A percentile compares a stretch with the other conserved stretches of the same genome.
Conservation (phyloP, 495 filamentous ascomycete species). For the Aspergillus ellipticus region DNA sequence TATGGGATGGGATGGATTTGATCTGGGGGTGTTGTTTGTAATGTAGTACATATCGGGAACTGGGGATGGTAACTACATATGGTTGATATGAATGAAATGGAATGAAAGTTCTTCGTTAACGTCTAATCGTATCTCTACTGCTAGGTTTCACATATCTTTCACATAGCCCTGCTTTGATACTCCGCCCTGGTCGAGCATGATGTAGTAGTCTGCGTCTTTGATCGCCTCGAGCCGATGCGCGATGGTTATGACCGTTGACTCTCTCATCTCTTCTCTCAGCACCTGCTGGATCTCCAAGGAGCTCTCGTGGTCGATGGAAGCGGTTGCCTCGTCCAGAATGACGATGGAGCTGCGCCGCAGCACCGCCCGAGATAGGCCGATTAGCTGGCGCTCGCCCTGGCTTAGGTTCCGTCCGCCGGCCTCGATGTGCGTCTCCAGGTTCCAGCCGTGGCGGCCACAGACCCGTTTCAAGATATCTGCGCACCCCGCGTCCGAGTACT, state of each 20-base stretch:
- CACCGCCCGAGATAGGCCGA: conserved; percentile 56
- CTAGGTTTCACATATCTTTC: conserved; percentile 19
- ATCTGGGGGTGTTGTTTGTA: too few species aligned
- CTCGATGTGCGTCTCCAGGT: conserved; percentile 51
- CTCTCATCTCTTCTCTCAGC: conserved; percentile 66
- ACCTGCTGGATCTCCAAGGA: conserved; percentile 74
- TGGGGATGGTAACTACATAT: too few species aligned
- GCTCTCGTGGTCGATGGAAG: conserved; percentile 75
- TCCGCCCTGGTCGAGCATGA: conserved; percentile 65
- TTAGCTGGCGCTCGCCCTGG: conserved; percentile 60
- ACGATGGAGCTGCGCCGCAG: conserved; percentile 56
- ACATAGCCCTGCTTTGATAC: conserved; percentile 39
- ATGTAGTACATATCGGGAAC: neutral
- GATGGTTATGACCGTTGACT: conserved; percentile 83
- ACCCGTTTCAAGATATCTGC: conserved; percentile 47
- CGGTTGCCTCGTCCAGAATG: conserved; percentile 80
- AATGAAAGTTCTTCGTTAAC: too few species aligned
- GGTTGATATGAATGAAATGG: too few species aligned
- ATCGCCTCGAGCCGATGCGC: conserved; percentile 81
- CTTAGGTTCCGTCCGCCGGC: conserved; percentile 56
- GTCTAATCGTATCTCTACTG: neutral
- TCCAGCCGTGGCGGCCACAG: conserved; percentile 50
- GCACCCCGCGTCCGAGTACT: conserved; percentile 50
- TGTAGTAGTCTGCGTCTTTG: conserved; percentile 68
- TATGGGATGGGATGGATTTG: too few species aligned